phyloP scores from a whole-genome alignment of 2,329 filamentous ascomycete species.

The Exserohilum rostratum region DNA sequence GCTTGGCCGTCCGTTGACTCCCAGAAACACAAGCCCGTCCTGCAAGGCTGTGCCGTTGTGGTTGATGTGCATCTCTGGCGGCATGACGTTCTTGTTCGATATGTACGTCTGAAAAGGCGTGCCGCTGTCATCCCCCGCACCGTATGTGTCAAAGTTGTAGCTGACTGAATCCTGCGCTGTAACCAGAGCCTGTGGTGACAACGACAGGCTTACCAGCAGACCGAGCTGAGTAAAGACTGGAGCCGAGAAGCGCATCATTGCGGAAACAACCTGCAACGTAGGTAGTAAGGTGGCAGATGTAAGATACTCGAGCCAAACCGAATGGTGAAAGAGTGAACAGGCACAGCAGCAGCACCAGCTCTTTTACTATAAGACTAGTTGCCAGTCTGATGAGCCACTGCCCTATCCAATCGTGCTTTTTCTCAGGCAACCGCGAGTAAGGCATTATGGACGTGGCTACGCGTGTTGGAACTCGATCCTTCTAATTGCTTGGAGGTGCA shows the following conservation, averaged over 20 bases:
- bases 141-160: slow-evolving; percentile 20
- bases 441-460: neutral
- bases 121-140: slow-evolving; percentile 11
- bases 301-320: neutral
- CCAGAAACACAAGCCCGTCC: slow-evolving; percentile 22
- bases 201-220: slow-evolving; percentile 3
- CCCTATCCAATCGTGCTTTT: neutral
- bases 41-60: slow-evolving; percentile 16
- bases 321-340: neutral
- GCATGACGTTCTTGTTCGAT: slow-evolving; percentile 22
- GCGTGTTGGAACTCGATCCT: neutral
- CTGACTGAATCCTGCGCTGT: slow-evolving; percentile 23
- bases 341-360: neutral
- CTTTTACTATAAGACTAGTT: neutral
- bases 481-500: neutral
- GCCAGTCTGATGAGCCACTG: neutral
- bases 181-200: slow-evolving; percentile 1
- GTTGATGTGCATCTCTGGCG: slow-evolving; percentile 25
- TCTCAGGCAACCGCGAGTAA: neutral
- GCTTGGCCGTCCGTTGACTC: slow-evolving; percentile 22
- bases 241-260: neutral
- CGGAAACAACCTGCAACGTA: neutral
- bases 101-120: slow-evolving; percentile 25
- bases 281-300: neutral
- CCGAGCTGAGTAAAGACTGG: neutral